Conservation (phyloP, 805 yeast genomes). For the Metschnikowia noctiluminum region DNA sequence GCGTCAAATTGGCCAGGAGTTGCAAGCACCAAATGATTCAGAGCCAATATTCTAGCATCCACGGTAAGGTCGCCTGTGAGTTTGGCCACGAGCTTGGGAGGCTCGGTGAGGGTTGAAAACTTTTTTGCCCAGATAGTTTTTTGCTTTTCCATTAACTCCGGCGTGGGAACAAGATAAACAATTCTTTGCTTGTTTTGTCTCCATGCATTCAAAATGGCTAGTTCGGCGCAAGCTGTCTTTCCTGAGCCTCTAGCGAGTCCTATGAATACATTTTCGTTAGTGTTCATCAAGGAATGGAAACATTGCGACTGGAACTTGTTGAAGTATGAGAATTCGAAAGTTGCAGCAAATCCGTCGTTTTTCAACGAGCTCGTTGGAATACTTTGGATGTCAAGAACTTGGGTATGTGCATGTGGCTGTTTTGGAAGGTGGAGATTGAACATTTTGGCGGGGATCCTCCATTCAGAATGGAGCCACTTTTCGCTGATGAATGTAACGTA, state of each 20-base stretch:
- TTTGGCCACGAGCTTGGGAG: conserved; percentile 53
- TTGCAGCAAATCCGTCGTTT: conserved; percentile 42
- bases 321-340: conserved; percentile 52
- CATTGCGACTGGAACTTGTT: conserved; percentile 74
- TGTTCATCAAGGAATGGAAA: conserved; percentile 55
- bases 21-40: conserved; percentile 64
- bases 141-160: conserved; percentile 49
- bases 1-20: conserved; percentile 79
- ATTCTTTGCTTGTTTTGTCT: conserved; percentile 64
- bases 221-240: conserved; percentile 65
- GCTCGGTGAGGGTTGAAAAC: conserved; percentile 46
- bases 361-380: conserved; percentile 49
- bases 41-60: conserved; percentile 55
- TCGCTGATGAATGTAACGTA: conserved; percentile 75
- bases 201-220: conserved; percentile 75
- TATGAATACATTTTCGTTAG: conserved; percentile 58
- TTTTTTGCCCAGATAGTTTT: conserved; percentile 50
- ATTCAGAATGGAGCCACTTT: conserved; percentile 77
- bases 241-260: conserved; percentile 79
- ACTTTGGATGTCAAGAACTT: conserved; percentile 48
- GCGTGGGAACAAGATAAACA: conserved; percentile 66
- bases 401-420: conserved; percentile 60
- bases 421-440: conserved; percentile 54
- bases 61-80: conserved; percentile 49
- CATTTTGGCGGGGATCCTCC: conserved; percentile 58